Evolutionary conservation across 495 filamentous ascomycete species (phyloP).

Genomic region (Talaromyces adpressus): DNA sequence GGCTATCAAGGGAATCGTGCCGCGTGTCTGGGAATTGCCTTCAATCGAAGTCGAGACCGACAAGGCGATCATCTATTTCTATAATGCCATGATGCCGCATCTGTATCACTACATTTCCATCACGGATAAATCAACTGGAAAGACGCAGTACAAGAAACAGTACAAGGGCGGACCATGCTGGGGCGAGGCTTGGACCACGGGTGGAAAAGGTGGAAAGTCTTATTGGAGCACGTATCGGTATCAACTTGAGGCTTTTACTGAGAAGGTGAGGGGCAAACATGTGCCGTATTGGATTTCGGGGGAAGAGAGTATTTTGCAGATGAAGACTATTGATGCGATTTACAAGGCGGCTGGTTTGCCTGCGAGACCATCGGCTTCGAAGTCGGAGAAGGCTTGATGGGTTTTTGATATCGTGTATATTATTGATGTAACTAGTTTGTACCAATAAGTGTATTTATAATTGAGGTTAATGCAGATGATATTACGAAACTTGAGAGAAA

Average conservation of each 20-base stretch:
- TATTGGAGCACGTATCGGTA: constrained; percentile 45
- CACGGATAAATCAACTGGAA: constrained; percentile 21
- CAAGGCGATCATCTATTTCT: constrained; percentile 27
- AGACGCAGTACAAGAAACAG: constrained; percentile 14
- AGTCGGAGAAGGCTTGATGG: background rate
- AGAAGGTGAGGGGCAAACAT: constrained; percentile 34
- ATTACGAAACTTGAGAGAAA: too few species aligned
- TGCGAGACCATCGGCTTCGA: background rate
- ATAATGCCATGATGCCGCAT: constrained; percentile 30
- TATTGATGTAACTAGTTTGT: background rate
- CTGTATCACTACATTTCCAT: constrained; percentile 32
- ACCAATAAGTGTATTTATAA: background rate
- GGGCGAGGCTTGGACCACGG: constrained; percentile 6
- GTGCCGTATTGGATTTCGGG: constrained; percentile 36
- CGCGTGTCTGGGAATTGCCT: constrained; percentile 26
- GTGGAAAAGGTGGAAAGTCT: constrained; percentile 23
- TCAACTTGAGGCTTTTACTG: constrained; percentile 50
- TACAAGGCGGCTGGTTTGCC: constrained; percentile 36
- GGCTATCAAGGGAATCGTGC: constrained; percentile 14
- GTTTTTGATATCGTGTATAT: background rate
- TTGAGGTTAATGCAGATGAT: background rate
- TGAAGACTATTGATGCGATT: constrained; percentile 45
- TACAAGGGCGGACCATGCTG: constrained; percentile 10
- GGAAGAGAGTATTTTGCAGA: constrained; percentile 41
- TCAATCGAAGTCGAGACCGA: constrained; percentile 27